Evolutionary conservation across 192 early-diverging fungal species (phyloP).

Genomic region (Gonapodya prolifera): DNA sequence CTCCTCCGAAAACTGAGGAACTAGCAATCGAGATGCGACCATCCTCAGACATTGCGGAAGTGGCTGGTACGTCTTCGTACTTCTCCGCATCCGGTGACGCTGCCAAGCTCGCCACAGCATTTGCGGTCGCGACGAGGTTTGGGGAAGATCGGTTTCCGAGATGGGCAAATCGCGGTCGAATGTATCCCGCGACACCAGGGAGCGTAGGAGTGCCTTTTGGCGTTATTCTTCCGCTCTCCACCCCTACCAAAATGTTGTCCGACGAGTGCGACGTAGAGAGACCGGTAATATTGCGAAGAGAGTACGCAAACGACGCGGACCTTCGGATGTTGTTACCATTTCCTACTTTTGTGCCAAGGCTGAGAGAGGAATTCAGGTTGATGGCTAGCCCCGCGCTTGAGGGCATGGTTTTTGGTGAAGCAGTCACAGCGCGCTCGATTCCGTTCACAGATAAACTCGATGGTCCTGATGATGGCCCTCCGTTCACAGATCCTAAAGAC

Average conservation of each 20-base stretch:
- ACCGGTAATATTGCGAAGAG: background rate
- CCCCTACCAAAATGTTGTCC: background rate
- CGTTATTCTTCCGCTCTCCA: background rate
- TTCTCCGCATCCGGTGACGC: background rate
- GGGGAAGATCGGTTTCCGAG: background rate
- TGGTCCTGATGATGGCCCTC: background rate
- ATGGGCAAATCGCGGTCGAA: background rate
- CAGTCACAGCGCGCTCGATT: background rate
- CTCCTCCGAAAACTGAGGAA: conserved; percentile 8
- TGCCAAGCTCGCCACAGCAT: background rate
- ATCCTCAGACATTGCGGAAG: background rate
- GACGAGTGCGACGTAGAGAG: background rate
- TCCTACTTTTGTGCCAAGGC: background rate
- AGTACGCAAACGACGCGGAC: background rate
- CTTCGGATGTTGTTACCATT: background rate
- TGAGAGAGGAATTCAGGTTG: background rate
- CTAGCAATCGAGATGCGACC: background rate
- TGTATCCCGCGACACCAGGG: background rate
- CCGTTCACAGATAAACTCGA: background rate
- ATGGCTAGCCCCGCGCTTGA: background rate
- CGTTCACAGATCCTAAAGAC: background rate
- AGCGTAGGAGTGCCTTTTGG: background rate
- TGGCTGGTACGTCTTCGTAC: background rate
- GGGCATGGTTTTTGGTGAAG: background rate
- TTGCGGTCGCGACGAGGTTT: background rate